A percentile compares a stretch with the other conserved stretches of the same genome.
These are phyloP conservation scores for Phytophthora niederhauseri DNA, from an alignment of 352 stramenopile genomes.

Conservation along the genomic window DNA sequence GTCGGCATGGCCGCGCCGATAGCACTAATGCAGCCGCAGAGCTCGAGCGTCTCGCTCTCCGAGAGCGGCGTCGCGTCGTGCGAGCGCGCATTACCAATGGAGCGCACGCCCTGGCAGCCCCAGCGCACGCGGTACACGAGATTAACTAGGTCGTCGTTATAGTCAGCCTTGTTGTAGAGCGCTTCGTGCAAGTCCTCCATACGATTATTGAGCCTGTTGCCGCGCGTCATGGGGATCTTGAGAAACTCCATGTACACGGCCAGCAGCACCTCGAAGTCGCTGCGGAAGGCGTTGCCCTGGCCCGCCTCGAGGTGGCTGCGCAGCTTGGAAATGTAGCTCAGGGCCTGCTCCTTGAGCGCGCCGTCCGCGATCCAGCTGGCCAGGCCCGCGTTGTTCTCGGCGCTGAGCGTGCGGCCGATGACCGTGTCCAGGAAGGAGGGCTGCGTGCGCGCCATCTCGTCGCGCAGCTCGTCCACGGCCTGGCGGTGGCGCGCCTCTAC, in stretches of 20 bases:
- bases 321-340: constrained; percentile 21
- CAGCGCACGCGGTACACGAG: constrained; percentile 40
- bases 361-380: constrained; percentile 30
- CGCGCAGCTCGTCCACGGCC: constrained; percentile 17
- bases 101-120: constrained; percentile 34
- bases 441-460: constrained; percentile 26
- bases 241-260: constrained; percentile 39
- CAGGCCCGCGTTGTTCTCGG: constrained; percentile 29
- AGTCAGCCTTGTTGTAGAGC: constrained; percentile 26
- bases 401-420: constrained; percentile 25
- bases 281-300: constrained; percentile 34
- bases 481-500: constrained; percentile 26
- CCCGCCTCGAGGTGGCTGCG: constrained; percentile 19
- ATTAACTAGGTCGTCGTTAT: constrained; percentile 33
- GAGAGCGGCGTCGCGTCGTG: constrained; percentile 30
- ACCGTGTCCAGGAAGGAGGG: constrained; percentile 24
- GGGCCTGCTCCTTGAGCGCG: constrained; percentile 17
- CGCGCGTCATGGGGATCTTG: constrained; percentile 26
- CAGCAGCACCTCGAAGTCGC: constrained; percentile 37
- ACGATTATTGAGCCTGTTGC: constrained; percentile 31
- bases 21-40: constrained; percentile 40
- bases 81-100: constrained; percentile 34
- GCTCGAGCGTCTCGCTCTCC: constrained; percentile 36
- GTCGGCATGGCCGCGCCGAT: constrained; percentile 36
- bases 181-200: constrained; percentile 41